Conservation (phyloP, 768 basidiomycete genomes). For the Obba rivulosa region DNA sequence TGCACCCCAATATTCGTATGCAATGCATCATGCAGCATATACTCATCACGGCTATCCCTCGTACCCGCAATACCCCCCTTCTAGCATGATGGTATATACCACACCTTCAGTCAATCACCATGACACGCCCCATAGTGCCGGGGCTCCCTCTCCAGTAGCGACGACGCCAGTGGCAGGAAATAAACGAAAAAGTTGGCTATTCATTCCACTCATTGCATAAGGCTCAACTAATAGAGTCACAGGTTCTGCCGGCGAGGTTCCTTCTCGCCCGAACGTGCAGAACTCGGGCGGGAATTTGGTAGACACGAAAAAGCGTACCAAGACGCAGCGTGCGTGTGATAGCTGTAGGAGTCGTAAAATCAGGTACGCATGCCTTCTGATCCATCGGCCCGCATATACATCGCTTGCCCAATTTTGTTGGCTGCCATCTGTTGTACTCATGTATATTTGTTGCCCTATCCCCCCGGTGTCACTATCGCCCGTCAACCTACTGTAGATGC, state of each 20-base stretch:
- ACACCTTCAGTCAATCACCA: conserved; percentile 34
- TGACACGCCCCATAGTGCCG: conserved; percentile 25
- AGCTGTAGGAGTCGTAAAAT: conserved; percentile 90
- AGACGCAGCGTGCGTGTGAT: conserved; percentile 90
- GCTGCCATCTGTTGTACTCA: conserved; percentile 6
- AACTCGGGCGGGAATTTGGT: conserved; percentile 7
- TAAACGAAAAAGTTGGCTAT: conserved; percentile 54
- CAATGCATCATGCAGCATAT: conserved; percentile 52
- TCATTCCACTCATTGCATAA: conserved; percentile 3
- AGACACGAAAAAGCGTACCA: conserved; percentile 83
- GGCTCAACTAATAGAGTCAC: conserved; percentile 33
- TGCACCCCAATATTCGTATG: conserved; percentile 46
- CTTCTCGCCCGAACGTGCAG: conserved; percentile 22
- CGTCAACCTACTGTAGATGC: conserved; percentile 43
- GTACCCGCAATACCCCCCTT: conserved; percentile 47
- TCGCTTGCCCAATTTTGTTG: neutral
- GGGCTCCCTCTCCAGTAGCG: conserved; percentile 27
- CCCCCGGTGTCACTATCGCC: neutral
- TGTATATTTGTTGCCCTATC: neutral
- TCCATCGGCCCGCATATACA: neutral
- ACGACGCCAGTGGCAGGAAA: conserved; percentile 37
- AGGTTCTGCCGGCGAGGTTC: conserved; percentile 27
- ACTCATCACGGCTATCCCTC: conserved; percentile 42
- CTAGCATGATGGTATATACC: conserved; percentile 68
- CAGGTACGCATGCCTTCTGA: conserved; percentile 36